Base-by-base conservation (phyloP, 2,329 filamentous ascomycete genomes). In the Fusarium cicatricum region DNA sequence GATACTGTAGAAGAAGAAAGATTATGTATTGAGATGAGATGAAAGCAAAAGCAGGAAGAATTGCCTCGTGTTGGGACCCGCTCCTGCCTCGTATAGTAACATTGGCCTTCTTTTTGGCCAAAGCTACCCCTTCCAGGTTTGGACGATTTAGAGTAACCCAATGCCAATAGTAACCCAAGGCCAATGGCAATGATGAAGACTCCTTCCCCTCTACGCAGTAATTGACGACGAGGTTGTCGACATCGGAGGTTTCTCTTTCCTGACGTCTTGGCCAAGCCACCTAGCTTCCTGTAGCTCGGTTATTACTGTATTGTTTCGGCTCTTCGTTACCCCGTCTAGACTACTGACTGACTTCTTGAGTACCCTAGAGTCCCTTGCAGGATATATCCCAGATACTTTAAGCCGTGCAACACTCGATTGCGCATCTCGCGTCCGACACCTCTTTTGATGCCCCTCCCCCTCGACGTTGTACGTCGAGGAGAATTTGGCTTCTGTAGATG, bases 371-470 rank as follows among this genome's bases (percentile, higher is more conserved):
- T n/a, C 6, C 23, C 6, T 8, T 26, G 23, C 23, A 7, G 9
- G 23, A 8, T 3, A 26, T 10, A 26, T 10, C 23, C 23, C 9
- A 10, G 23, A 26, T 26, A 26, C 23, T 26, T 26, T 10, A 46
- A 55, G 46, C 17, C 37, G 57, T 62, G 38, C 23, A 38, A 39
- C 56, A 19, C 26, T 12, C 39, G 48, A 49, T 23, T 31, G 16
- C 16, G 33, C 52, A 63, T 58, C 61, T 64, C 61, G 61, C 61
- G 55, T 62, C 53, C 29, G 57, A 38, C 60, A 33, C 61, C 61
- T 62, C 36, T 64, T 64, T 64, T 14, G 61, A 64, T 41, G 43
- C 41, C 42, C n/a, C n/a, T n/a, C n/a, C n/a, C n/a, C n/a, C 34
- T 15, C 28, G 38, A 29, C 40, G 55, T 58, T 26, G 37, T 48